A percentile compares a stretch with the other conserved stretches of the same genome.
Conservation (phyloP, 805 yeast genomes). For the Kuraishia cidri region DNA sequence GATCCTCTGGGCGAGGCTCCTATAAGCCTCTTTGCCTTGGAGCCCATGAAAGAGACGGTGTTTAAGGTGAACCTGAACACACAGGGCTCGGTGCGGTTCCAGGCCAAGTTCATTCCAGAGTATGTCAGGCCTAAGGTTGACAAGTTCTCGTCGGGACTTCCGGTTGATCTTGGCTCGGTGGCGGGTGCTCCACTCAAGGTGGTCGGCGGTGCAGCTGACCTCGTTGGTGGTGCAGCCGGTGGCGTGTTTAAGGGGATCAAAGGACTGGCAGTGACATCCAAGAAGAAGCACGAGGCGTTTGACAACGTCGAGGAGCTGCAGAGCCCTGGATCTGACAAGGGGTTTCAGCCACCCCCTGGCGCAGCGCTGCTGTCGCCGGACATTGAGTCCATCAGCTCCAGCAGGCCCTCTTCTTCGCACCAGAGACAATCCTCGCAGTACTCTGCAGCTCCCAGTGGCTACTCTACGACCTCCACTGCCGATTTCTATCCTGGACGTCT, state of each 20-base stretch:
- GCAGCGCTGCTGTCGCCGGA: constrained; percentile 12
- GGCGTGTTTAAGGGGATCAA: constrained; percentile 33
- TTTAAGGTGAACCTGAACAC: constrained; percentile 46
- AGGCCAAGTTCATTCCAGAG: constrained; percentile 51
- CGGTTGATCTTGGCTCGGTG: constrained; percentile 27
- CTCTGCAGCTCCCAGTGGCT: constrained; percentile 25
- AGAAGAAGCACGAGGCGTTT: constrained; percentile 1
- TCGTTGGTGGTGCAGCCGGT: constrained; percentile 35
- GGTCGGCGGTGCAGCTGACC: constrained; percentile 33
- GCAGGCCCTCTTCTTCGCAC: constrained; percentile 7
- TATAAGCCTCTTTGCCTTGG: constrained; percentile 40
- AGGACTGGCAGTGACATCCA: constrained; percentile 28
- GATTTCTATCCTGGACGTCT: constrained; percentile 44
- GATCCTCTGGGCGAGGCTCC: constrained; percentile 45
- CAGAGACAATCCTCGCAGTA: constrained; percentile 8
- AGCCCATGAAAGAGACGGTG: constrained; percentile 29
- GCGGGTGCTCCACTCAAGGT: constrained; percentile 38
- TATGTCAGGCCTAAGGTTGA: constrained; percentile 56
- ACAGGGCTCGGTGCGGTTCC: constrained; percentile 52
- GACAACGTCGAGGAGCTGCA: background rate
- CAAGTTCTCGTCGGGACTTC: constrained; percentile 28
- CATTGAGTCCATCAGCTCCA: constrained; percentile 26
- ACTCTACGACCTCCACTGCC: constrained; percentile 21
- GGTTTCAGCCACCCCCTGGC: constrained; percentile 9
- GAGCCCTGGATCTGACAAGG: constrained; percentile 5